Evolutionary conservation across 176 grass and related monocot genomes (phyloP), one percentile per base, ranked within the genome.

Genomic region (Eragrostis curvula): DNA sequence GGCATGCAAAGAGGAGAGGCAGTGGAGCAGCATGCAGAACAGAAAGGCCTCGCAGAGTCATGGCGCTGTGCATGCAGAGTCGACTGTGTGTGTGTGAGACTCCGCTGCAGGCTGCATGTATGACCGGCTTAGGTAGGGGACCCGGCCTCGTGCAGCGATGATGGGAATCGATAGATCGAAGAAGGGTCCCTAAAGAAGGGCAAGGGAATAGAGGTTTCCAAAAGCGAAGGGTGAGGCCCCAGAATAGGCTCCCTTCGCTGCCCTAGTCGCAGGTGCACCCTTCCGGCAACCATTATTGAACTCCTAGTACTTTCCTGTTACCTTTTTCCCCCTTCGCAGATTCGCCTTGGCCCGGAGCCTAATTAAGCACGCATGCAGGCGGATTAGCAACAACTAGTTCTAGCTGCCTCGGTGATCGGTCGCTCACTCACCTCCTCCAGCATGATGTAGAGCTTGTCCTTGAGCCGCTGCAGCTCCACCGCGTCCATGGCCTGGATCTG

Each of bases 171-270:
- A n/a, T n/a, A n/a, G n/a, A n/a, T n/a, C n/a, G n/a, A n/a, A n/a
- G n/a, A 77, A 42, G 91, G 75, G 51, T 81, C 60, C 83, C 87
- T 83, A 82, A 66, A 48, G 73, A 61, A 55, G 84, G 64, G 89
- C 43, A 85, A 87, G 80, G 76, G 93, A 89, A 94, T 96, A 92
- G 93, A 96, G 93, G 89, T 99, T 94, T 99, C 91, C 91, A 84
- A 96, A 96, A 92, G 80, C 85, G 65, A 82, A 79, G 78, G 85
- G 91, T 25, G 87, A 88, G 87, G 84, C 73, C 93, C 83, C 60
- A 70, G 88, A 95, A 93, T 86, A 76, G 77, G 80, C 10, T 40
- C 68, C 73, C 87, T 85, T 80, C 47, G 29, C 84, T 92, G 89
- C 81, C 83, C 81, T 84, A 90, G 81, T 79, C 64, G 52, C 96